Base-by-base conservation (phyloP, 345 rosid species). In the Anacardium occidentale region DNA sequence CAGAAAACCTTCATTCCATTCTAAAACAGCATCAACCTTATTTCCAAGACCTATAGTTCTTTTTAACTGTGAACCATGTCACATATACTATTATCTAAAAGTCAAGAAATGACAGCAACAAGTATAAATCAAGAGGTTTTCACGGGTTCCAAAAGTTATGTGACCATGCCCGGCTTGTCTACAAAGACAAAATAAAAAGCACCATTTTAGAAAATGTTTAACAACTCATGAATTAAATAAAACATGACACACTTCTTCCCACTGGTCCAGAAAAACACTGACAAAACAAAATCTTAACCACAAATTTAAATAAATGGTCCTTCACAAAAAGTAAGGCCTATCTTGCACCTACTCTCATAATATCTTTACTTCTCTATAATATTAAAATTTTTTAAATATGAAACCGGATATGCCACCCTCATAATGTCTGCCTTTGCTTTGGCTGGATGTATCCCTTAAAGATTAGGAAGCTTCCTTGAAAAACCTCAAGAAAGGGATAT, bases 381-480 rank as follows among this genome's bases (percentile, higher is more conserved):
- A 9, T 40, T 15, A 21, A 17, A 48, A 48, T 15, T 24, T 65
- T 65, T 56, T 40, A 53, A 26, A 52, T 60, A 70, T 24, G 64
- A 29, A 63, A 70, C 4, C 11, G 53, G 5, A 17, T 20, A 64
- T 18, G 12, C 32, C 50, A 48, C 34, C 25, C 61, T 40, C 55
- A 13, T n/a, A n/a, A 29, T 44, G 52, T 44, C 59, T 42, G 7
- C 42, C 18, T 22, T 54, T 62, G 34, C 11, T 52, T 21, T 20
- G 62, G 45, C 42, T 40, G 21, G 48, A 52, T 51, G 47, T 52
- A 66, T n/a, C 52, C 59, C 66, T 66, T 53, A 14, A 45, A 10
- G 59, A 11, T 34, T 42, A 67, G 71, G 79, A 71, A 76, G 42
- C 56, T 71, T 68, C 80, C 70, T 57, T 21, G 69, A 48, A 69